Evolutionary conservation across 257 asterid species (phyloP).

Genomic region (Rubia yunnanensis): DNA sequence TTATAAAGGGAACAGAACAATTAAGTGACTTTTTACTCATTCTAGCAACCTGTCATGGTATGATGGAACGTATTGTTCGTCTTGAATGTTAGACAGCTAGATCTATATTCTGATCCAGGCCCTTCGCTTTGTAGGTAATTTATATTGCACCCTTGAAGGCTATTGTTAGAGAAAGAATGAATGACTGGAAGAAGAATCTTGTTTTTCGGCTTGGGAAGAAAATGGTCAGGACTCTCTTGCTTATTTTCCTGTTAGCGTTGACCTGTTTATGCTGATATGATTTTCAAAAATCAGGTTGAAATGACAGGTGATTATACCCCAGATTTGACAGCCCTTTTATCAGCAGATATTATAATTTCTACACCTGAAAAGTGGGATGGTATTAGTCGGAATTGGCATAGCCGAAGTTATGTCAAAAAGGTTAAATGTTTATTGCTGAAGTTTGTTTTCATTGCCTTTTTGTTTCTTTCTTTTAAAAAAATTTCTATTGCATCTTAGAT

Average conservation of each 20-base stretch:
- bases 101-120: constrained; percentile 24
- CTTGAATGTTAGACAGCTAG: background rate
- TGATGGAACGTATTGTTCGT: background rate
- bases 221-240: constrained; percentile 46
- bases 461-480: background rate
- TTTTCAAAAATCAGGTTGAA: constrained; percentile 52
- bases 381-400: constrained; percentile 96
- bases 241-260: background rate
- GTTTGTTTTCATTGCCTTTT: background rate
- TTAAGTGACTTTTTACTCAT: background rate
- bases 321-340: constrained; percentile 67
- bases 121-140: constrained; percentile 29
- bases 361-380: constrained; percentile 99
- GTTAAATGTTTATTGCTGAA: constrained; percentile 18
- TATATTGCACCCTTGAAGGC: constrained; percentile 98
- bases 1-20: background rate
- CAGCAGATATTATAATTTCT: constrained; percentile 87
- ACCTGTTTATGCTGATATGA: constrained; percentile 15
- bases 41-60: background rate
- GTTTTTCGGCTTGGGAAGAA: constrained; percentile 81
- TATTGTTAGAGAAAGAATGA: constrained; percentile 96
- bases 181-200: constrained; percentile 92
- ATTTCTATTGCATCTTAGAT: background rate
- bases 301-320: constrained; percentile 99
- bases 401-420: constrained; percentile 87